A percentile compares a stretch with the other conserved stretches of the same genome.
Evolutionary conservation across 768 basidiomycete genomes (phyloP).

Genomic region (Termitomyces heimii): DNA sequence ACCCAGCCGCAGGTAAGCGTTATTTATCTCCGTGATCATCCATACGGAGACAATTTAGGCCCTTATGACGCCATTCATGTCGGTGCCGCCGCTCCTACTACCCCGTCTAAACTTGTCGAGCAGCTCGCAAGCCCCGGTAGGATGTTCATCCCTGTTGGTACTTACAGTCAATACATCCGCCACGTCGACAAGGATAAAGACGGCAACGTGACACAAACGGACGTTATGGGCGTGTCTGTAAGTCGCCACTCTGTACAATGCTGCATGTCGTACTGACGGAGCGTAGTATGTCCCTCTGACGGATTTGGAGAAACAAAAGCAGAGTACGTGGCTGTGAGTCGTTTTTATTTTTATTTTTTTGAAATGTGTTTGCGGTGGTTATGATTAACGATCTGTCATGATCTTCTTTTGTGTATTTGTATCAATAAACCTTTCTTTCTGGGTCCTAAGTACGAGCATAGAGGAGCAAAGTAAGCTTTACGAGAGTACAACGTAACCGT

Average conservation of each 20-base stretch:
- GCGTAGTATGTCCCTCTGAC: conserved; percentile 66
- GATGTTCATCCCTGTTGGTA: conserved; percentile 93
- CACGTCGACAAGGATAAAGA: conserved; percentile 74
- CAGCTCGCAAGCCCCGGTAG: conserved; percentile 73
- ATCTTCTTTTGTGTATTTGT: not conserved
- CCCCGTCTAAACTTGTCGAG: conserved; percentile 68
- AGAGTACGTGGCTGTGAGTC: not conserved
- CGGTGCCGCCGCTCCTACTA: conserved; percentile 79
- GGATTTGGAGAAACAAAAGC: conserved; percentile 42
- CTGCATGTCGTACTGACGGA: not conserved
- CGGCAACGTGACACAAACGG: conserved; percentile 57
- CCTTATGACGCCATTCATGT: conserved; percentile 89
- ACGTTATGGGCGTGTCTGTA: conserved; percentile 81
- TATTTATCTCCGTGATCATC: not conserved
- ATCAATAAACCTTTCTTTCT: not conserved
- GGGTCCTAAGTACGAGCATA: too few species aligned
- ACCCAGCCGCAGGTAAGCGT: conserved; percentile 25
- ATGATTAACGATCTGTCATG: not conserved
- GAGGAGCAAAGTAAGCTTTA: too few species aligned
- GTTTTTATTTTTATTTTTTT: not conserved
- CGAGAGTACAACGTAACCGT: too few species aligned
- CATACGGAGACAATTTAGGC: conserved; percentile 23
- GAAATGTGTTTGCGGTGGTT: not conserved
- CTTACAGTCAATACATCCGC: conserved; percentile 50
- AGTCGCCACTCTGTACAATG: conserved; percentile 21